A percentile compares a stretch with the other conserved stretches of the same genome.
These are phyloP conservation scores for Scolecobasidium constrictum DNA, from an alignment of 2,329 filamentous ascomycete genomes.

Conservation along the genomic window DNA sequence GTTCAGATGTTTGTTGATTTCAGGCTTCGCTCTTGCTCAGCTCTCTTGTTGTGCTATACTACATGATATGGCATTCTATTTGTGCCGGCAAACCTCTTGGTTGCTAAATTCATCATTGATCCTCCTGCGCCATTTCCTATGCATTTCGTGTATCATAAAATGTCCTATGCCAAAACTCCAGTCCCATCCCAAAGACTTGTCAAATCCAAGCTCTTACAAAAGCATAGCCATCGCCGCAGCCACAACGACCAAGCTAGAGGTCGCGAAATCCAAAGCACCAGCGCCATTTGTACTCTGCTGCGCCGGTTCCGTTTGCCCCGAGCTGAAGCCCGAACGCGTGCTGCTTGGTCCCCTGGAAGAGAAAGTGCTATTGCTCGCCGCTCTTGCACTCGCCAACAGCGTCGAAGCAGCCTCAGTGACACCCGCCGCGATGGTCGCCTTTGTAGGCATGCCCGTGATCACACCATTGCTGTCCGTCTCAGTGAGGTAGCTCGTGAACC, in stretches of 20 bases:
- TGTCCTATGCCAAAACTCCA: too few species aligned
- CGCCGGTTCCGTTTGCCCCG: not conserved
- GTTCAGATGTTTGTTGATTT: too few species aligned
- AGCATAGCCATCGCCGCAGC: not conserved
- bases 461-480: conserved; percentile 39
- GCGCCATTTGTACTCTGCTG: not conserved
- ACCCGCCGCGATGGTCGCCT: conserved; percentile 6
- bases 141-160: too few species aligned
- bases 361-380: not conserved
- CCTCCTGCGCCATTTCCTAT: too few species aligned
- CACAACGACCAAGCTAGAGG: not conserved
- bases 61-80: too few species aligned
- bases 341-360: not conserved
- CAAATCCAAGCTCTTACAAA: not conserved
- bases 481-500: conserved; percentile 25
- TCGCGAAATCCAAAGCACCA: not conserved
- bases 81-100: too few species aligned
- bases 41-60: too few species aligned
- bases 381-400: not conserved
- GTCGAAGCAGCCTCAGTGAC: not conserved
- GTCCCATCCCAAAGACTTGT: too few species aligned
- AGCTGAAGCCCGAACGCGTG: not conserved
- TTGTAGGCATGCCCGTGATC: conserved; percentile 35
- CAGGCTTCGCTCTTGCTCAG: too few species aligned
- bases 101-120: too few species aligned